Evolutionary conservation across 2,329 filamentous ascomycete genomes (phyloP).

Genomic region (Ophiostoma tasmaniense): DNA sequence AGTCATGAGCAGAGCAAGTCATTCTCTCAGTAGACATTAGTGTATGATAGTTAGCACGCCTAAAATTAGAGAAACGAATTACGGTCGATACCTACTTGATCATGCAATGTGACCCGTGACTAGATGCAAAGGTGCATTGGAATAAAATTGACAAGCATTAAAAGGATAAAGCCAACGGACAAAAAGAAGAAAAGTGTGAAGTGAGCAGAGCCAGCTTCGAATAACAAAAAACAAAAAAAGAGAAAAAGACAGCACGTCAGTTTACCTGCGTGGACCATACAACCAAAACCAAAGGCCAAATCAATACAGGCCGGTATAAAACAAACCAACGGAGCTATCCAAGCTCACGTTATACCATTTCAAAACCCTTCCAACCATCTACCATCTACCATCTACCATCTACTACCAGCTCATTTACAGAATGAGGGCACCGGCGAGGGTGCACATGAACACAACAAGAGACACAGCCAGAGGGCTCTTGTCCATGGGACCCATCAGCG

Average conservation of each 20-base stretch:
- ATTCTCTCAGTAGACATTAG: neutral
- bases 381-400: neutral
- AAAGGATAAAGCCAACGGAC: neutral
- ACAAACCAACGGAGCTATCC: neutral
- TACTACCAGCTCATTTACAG: no score
- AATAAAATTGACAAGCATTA: neutral
- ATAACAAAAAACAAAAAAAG: neutral
- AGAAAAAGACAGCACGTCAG: neutral
- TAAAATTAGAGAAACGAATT: constrained; percentile 12
- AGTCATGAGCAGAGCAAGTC: neutral
- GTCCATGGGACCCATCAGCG: constrained; percentile 28
- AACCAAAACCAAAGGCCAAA: neutral
- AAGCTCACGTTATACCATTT: neutral
- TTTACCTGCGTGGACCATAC: neutral
- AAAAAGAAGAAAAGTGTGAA: neutral
- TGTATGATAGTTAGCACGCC: constrained; percentile 12
- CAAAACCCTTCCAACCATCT: neutral
- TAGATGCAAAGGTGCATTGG: no score
- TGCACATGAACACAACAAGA: constrained; percentile 30
- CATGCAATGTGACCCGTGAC: neutral
- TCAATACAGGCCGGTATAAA: neutral
- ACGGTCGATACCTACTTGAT: neutral
- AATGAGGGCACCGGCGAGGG: constrained; percentile 33
- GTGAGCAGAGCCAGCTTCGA: neutral
- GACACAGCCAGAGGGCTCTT: constrained; percentile 31